These are phyloP conservation scores for Aspergillus egyptiacus DNA, from an alignment of 495 filamentous ascomycete species.

Conservation along the genomic window DNA sequence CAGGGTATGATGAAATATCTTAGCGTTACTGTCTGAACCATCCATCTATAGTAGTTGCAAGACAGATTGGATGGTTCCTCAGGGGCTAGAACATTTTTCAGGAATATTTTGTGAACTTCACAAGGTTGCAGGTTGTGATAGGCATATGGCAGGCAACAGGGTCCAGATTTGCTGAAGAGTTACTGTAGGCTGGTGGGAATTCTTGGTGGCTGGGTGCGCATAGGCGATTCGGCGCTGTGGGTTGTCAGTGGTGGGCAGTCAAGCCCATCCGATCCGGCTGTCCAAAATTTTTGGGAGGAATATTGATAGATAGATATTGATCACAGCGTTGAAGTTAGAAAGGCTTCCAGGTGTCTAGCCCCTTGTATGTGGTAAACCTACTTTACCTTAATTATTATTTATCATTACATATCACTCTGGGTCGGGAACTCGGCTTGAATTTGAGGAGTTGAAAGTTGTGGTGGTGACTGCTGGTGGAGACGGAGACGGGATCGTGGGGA, in stretches of 20 bases:
- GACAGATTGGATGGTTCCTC: constrained; percentile 17
- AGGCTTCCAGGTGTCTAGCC: constrained; percentile 2
- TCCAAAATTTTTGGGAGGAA: too few species aligned
- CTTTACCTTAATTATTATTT: too few species aligned
- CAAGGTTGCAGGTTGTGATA: background rate
- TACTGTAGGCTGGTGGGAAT: background rate
- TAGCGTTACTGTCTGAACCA: too few species aligned
- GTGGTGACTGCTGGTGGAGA: too few species aligned
- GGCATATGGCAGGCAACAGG: constrained; percentile 7
- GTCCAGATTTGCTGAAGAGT: constrained; percentile 7
- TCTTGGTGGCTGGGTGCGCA: constrained; percentile 14
- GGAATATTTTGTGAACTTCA: background rate
- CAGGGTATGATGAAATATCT: constrained; percentile 7
- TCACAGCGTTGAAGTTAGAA: background rate
- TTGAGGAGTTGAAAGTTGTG: background rate
- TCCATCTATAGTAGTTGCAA: too few species aligned
- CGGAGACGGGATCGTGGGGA: constrained; percentile 12
- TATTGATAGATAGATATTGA: too few species aligned
- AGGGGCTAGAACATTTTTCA: constrained; percentile 21
- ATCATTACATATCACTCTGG: too few species aligned
- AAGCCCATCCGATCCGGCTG: too few species aligned
- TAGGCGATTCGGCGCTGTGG: background rate
- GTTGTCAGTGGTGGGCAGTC: background rate
- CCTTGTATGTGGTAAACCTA: too few species aligned
- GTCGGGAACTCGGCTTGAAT: too few species aligned